Evolutionary conservation across 2,329 filamentous ascomycete genomes (phyloP), one percentile per base, ranked within the genome.

Genomic region (Phoma sp.): DNA sequence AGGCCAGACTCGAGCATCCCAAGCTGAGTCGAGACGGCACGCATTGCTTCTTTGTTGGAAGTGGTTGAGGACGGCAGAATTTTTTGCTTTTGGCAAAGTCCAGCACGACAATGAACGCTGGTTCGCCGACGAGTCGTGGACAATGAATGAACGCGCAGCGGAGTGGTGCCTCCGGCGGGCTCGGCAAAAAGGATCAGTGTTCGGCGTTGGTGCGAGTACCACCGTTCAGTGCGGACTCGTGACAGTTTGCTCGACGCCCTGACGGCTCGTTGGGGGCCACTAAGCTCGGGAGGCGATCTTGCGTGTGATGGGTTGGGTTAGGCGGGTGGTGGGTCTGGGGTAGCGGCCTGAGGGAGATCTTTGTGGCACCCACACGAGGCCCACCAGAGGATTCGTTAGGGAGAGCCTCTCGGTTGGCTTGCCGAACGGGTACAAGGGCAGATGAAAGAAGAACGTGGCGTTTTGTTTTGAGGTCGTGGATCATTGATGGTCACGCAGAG

Each of bases 381-480:
- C 23, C 21, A 5, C 30, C 30, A 33, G 30, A 43, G 18, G 30
- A 32, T 38, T 42, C 45, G 51, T 43, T 34, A 48, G 39, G 28
- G 34, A 40, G 26, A 45, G 45, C 51, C 34, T 54, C 51, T 54
- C 51, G 51, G 51, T 49, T 45, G 45, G 45, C 51, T 54, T 54
- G 45, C 51, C 51, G 51, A 54, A 48, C 38, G 26, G 42, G 50
- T 42, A 53, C 50, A n/a, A 43, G 18, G 25, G 17, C 6, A n/a
- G 43, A 53, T 38, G 43, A 29, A 45, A 21, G 43, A 18, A 42
- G 45, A 54, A 40, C 7, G 45, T 54, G 51, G 45, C 51, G 51
- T 25, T 38, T 20, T 26, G 38, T 28, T 30, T 43, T 32, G 32
- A 18, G 23, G 12, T 26, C 7, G 33, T 34, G 37, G 29, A 21